phyloP scores from a whole-genome alignment of 352 stramenopile genomes.

The Globisporangium takayamanum region DNA sequence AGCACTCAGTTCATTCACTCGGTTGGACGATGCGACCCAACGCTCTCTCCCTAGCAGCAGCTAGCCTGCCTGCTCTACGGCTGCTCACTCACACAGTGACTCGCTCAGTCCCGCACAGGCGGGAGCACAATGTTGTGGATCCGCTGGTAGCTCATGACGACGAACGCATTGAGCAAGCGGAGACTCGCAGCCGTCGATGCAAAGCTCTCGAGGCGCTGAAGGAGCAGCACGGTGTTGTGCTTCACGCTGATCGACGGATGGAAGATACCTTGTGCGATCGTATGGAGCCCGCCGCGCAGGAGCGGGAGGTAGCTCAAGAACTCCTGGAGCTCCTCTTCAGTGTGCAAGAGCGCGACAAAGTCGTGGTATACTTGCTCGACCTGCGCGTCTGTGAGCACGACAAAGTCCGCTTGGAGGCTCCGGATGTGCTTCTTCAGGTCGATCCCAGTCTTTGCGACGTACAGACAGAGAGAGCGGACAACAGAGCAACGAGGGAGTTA shows the following conservation, averaged over 20 bases:
- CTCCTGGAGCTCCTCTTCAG: slow-evolving; percentile 74
- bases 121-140: slow-evolving; percentile 75
- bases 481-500: slow-evolving; percentile 28
- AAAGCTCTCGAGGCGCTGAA: slow-evolving; percentile 82
- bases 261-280: slow-evolving; percentile 81
- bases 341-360: slow-evolving; percentile 65
- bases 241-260: slow-evolving; percentile 84
- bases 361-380: slow-evolving; percentile 82
- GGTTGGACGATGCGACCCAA: background rate
- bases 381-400: slow-evolving; percentile 69
- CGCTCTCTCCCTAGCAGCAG: background rate
- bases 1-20: background rate
- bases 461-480: slow-evolving; percentile 29
- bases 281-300: slow-evolving; percentile 70
- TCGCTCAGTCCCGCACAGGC: slow-evolving; percentile 21
- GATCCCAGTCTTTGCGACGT: slow-evolving; percentile 73
- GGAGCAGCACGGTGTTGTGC: slow-evolving; percentile 82
- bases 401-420: slow-evolving; percentile 64
- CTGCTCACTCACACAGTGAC: background rate
- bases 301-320: slow-evolving; percentile 79
- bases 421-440: slow-evolving; percentile 81
- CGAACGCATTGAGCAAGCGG: slow-evolving; percentile 64
- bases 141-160: slow-evolving; percentile 80
- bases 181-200: slow-evolving; percentile 67
- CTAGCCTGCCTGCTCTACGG: background rate